Percentiles rank a stretch among this genome's conserved stretches.
These are phyloP conservation scores for Dioszegia hungarica DNA, from an alignment of 768 basidiomycete genomes.

Conservation along the genomic window DNA sequence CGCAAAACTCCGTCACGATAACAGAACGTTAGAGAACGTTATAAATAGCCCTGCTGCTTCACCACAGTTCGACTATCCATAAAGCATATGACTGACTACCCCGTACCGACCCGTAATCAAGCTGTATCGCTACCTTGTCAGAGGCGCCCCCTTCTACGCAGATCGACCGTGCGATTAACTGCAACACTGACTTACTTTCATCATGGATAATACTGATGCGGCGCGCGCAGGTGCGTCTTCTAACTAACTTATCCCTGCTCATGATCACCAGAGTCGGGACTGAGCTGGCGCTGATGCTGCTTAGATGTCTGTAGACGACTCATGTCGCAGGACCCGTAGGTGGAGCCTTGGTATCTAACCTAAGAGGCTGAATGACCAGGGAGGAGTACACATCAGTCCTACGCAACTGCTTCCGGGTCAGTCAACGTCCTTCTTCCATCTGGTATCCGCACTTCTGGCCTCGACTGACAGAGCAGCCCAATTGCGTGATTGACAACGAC, in stretches of 20 bases:
- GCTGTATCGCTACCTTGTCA: no score
- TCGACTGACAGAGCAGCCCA: slow-evolving; percentile 1
- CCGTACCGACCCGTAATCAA: no score
- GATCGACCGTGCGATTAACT: no score
- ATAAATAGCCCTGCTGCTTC: no score
- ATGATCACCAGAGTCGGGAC: no score
- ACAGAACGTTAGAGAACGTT: no score
- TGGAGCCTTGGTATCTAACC: no score
- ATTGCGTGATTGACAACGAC: slow-evolving; percentile 10
- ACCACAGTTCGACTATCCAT: background rate
- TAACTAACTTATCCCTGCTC: no score
- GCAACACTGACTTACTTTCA: background rate
- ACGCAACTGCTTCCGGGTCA: background rate
- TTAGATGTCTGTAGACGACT: background rate
- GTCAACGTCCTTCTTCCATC: background rate
- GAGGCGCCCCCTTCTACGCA: no score
- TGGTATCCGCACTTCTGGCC: background rate
- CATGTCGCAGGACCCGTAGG: background rate
- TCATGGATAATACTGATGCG: background rate
- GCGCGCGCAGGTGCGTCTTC: background rate
- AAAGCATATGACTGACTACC: no score
- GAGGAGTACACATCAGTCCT: background rate
- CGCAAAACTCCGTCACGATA: no score
- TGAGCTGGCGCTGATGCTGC: background rate
- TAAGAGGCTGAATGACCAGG: background rate